phyloP scores from a whole-genome alignment of 805 yeast genomes.

The Saccharomycopsis selenospora region DNA sequence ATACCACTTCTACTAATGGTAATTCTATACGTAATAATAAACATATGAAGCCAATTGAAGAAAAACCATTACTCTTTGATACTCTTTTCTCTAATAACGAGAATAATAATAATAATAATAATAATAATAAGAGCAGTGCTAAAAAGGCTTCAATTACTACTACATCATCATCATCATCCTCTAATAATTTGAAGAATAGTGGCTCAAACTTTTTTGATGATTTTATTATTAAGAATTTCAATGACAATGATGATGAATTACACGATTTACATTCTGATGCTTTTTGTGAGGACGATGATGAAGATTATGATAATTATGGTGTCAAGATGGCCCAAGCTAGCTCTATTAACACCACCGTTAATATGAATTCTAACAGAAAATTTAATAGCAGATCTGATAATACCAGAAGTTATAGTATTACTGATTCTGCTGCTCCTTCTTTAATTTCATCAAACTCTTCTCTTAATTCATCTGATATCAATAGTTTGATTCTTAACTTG shows the following conservation, averaged over 20 bases:
- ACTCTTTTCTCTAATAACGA: no score
- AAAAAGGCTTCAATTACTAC: slow-evolving; percentile 1
- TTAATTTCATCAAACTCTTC: slow-evolving; percentile 9
- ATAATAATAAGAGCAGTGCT: not conserved
- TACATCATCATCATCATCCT: slow-evolving; percentile 2
- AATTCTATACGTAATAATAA: slow-evolving; percentile 1
- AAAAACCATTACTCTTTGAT: slow-evolving; percentile 3
- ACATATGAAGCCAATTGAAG: not conserved
- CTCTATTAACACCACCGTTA: not conserved
- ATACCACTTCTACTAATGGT: not conserved
- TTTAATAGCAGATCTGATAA: not conserved
- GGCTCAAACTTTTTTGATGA: slow-evolving; percentile 13
- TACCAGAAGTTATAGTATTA: not conserved
- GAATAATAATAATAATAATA: no score
- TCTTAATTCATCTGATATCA: slow-evolving; percentile 4
- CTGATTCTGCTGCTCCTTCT: slow-evolving; percentile 9
- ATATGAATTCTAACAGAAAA: not conserved
- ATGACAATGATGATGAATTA: slow-evolving; percentile 5
- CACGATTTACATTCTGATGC: slow-evolving; percentile 1
- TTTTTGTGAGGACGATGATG: slow-evolving; percentile 2
- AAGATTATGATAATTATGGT: not conserved
- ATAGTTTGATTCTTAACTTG: slow-evolving; percentile 5
- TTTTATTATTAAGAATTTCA: slow-evolving; percentile 2
- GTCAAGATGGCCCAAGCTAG: slow-evolving; percentile 1
- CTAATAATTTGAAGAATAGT: not conserved